A percentile compares a stretch with the other conserved stretches of the same genome.
Conservation (phyloP, 164 flowering plant species). For the Paratinospora sagittata region DNA sequence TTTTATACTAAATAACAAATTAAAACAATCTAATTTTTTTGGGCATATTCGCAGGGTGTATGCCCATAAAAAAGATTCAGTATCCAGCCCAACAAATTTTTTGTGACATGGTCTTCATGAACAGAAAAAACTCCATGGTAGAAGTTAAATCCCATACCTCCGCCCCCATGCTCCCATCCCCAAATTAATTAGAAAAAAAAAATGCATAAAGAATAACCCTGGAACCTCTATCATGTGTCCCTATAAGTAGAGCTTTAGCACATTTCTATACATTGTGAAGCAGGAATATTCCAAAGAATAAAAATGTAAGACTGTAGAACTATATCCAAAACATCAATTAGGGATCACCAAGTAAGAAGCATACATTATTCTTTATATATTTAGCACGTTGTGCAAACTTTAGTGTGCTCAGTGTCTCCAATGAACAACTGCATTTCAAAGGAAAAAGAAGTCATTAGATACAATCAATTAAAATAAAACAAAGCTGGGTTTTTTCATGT, state of each 20-base stretch:
- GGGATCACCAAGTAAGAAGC: slow-evolving; percentile 16
- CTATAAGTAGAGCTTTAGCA: too few relatives aligned
- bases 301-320: background rate
- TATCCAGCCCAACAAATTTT: background rate
- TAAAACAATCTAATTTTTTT: background rate
- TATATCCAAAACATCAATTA: background rate
- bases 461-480: background rate
- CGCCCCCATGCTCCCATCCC: background rate
- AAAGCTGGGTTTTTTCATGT: background rate
- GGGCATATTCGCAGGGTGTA: background rate
- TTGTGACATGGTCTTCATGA: background rate
- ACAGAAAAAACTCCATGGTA: background rate
- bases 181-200: too few relatives aligned
- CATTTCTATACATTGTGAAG: too few relatives aligned
- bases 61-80: background rate
- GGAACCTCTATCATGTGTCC: too few relatives aligned
- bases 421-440: slow-evolving; percentile 64
- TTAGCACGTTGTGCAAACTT: slow-evolving; percentile 99
- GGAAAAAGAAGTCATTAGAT: slow-evolving; percentile 8
- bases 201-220: too few relatives aligned
- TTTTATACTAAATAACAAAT: background rate
- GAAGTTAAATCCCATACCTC: background rate
- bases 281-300: background rate
- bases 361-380: slow-evolving; percentile 92
- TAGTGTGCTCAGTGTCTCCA: slow-evolving; percentile 93